Percentiles rank a stretch among this genome's conserved stretches.
Evolutionary conservation across 1,284 basidiomycete species (phyloP).

Genomic region (Heterobasidion irregulare): DNA sequence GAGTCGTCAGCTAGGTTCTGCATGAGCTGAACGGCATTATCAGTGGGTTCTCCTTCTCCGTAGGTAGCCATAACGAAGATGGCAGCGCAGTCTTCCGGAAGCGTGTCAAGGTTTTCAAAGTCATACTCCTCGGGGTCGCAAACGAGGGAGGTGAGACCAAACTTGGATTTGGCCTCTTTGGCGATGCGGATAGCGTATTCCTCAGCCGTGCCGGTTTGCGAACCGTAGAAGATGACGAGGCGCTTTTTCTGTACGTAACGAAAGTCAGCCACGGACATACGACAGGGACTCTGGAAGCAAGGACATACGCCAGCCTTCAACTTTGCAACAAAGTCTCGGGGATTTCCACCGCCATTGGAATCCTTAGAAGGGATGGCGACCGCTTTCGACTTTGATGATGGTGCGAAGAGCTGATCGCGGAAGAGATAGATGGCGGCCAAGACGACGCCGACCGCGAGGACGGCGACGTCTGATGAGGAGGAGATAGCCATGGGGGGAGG

Average conservation of each 20-base stretch:
- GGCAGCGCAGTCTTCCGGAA: slow-evolving; percentile 81
- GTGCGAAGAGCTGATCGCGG: slow-evolving; percentile 64
- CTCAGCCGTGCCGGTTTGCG: slow-evolving; percentile 94
- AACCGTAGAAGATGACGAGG: slow-evolving; percentile 92
- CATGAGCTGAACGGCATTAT: slow-evolving; percentile 95
- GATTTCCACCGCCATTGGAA: slow-evolving; percentile 65
- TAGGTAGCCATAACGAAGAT: slow-evolving; percentile 98
- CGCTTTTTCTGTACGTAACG: slow-evolving; percentile 73
- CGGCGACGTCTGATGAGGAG: slow-evolving; percentile 54
- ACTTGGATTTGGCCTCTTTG: slow-evolving; percentile 92
- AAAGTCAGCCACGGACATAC: background rate
- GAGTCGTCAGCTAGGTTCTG: slow-evolving; percentile 84
- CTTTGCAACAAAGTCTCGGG: slow-evolving; percentile 83
- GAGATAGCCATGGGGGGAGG: slow-evolving; percentile 34
- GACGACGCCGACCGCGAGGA: slow-evolving; percentile 62
- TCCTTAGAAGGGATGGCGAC: slow-evolving; percentile 38
- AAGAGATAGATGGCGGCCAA: slow-evolving; percentile 74
- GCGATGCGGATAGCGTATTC: slow-evolving; percentile 92
- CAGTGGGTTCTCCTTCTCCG: slow-evolving; percentile 97
- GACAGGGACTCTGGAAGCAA: slow-evolving; percentile 1
- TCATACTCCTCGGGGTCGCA: slow-evolving; percentile 98
- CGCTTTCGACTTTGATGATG: slow-evolving; percentile 45
- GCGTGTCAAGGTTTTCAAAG: slow-evolving; percentile 88
- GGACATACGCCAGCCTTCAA: slow-evolving; percentile 81
- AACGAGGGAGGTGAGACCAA: slow-evolving; percentile 87